Evolutionary conservation across 345 rosid genomes (phyloP).

Genomic region (Citrus glauca): DNA sequence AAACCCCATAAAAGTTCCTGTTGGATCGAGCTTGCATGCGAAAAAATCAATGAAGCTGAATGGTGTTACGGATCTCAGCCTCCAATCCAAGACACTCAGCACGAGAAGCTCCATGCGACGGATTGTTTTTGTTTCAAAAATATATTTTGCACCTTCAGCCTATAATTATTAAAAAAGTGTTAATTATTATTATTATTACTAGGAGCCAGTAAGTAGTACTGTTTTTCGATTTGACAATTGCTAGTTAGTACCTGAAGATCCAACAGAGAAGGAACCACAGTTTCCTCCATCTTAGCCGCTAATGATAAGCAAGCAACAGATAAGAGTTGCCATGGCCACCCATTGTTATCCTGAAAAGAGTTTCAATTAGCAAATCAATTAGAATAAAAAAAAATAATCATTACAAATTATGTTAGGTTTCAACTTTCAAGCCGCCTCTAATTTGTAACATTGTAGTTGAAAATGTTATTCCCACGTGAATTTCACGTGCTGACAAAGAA

Average conservation of each 20-base stretch:
- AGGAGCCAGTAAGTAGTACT: neutral
- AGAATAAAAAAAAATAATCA: neutral
- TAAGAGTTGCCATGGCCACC: slow-evolving; percentile 94
- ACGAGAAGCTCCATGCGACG: slow-evolving; percentile 90
- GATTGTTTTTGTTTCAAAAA: slow-evolving; percentile 84
- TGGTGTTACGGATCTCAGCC: slow-evolving; percentile 90
- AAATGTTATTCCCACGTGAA: slow-evolving; percentile 9
- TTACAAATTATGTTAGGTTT: slow-evolving; percentile 15
- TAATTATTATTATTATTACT: too few species aligned
- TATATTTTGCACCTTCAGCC: slow-evolving; percentile 70
- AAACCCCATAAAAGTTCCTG: slow-evolving; percentile 55
- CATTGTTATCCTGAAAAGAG: slow-evolving; percentile 49
- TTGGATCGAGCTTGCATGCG: slow-evolving; percentile 79
- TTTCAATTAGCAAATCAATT: neutral
- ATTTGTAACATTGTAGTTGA: neutral
- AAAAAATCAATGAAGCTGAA: slow-evolving; percentile 79
- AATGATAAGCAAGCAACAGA: slow-evolving; percentile 88
- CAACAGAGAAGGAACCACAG: slow-evolving; percentile 74
- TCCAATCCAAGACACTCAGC: slow-evolving; percentile 80
- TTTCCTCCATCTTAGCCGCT: slow-evolving; percentile 99
- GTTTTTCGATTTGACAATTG: neutral
- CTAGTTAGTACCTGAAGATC: slow-evolving; percentile 72
- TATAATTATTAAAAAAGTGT: slow-evolving; percentile 12
- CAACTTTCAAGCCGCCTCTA: neutral
- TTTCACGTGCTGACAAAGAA: neutral